Base-by-base conservation (phyloP, 208 protist species). In the Crithidia expoeki region DNA sequence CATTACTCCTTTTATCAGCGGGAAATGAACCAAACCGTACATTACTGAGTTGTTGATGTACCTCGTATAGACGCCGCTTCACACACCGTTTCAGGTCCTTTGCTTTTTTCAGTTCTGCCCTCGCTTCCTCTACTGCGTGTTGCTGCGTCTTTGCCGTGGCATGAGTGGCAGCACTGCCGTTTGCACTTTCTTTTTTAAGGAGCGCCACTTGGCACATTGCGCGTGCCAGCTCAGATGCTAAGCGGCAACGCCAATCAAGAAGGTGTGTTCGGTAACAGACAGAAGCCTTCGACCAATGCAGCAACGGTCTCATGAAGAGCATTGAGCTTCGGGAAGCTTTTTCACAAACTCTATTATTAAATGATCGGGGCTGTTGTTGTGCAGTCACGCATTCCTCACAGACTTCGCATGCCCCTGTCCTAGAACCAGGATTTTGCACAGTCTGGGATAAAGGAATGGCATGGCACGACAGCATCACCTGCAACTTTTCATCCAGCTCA, bases 11-110 rank as follows among this genome's bases (percentile, higher is more conserved):
- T 16, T 5, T 40, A n/a, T 60, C 32, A n/a, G 7, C 12, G 2
- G 19, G 28, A 16, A 19, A 23, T 52, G 25, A n/a, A n/a, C n/a
- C 52, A 50, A 32, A n/a, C 34, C 30, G 14, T 0, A 21, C 36
- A n/a, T 40, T 55, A 36, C 5, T 32, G 11, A 76, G 25, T 34
- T 30, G 28, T 7, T 53, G 56, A 38, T 70, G 53, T 1, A 60
- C n/a, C 33, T 68, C 55, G 19, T 69, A 64, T 0, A 70, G 10
- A 0, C 71, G 62, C 14, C 27, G 32, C 47, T 68, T 69, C n/a
- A 76, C 42, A 28, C 23, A 58, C 19, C 25, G 53, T 23, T 70
- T 42, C 4, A 36, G 23, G 34, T 59, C 23, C 7, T 51, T 42
- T 19, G 46, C 62, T 10, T 33, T 17, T 28, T 47, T 56, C 21